phyloP scores from a whole-genome alignment of 2,329 filamentous ascomycete species.

The Trichoderma gracile region DNA sequence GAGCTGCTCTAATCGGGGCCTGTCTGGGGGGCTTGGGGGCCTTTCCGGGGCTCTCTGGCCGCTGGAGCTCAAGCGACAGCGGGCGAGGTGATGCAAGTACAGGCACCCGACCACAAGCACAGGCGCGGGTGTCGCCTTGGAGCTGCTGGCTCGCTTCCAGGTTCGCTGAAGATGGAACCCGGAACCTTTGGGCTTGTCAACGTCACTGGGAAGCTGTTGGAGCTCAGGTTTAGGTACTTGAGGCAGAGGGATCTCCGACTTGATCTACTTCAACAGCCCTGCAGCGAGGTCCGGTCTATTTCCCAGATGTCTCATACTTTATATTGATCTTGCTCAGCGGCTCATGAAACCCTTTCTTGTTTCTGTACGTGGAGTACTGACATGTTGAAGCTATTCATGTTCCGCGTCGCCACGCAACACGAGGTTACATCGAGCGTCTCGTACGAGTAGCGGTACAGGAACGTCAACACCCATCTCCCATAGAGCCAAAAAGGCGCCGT shows the following conservation, averaged over 20 bases:
- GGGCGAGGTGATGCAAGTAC: background rate
- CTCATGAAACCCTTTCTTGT: no score
- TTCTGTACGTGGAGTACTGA: no score
- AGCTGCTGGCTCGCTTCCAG: background rate
- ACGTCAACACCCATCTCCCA: constrained; percentile 1
- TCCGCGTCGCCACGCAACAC: background rate
- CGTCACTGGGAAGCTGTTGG: no score
- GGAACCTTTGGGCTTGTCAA: no score
- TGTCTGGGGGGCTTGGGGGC: background rate
- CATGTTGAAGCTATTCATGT: background rate
- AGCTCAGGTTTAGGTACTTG: no score
- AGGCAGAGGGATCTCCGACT: no score
- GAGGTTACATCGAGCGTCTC: background rate
- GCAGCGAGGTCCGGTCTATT: no score
- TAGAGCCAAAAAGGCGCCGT: constrained; percentile 11
- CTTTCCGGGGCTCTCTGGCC: background rate
- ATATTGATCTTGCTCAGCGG: no score
- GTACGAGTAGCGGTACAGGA: background rate
- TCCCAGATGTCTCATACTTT: no score
- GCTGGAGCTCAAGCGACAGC: constrained; percentile 2
- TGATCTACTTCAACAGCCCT: no score
- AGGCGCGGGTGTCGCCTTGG: background rate
- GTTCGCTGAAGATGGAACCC: background rate
- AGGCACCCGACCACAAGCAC: background rate
- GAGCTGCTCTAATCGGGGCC: background rate